These are phyloP conservation scores for Haberlea rhodopensis DNA, from an alignment of 257 asterid species.

Conservation along the genomic window DNA sequence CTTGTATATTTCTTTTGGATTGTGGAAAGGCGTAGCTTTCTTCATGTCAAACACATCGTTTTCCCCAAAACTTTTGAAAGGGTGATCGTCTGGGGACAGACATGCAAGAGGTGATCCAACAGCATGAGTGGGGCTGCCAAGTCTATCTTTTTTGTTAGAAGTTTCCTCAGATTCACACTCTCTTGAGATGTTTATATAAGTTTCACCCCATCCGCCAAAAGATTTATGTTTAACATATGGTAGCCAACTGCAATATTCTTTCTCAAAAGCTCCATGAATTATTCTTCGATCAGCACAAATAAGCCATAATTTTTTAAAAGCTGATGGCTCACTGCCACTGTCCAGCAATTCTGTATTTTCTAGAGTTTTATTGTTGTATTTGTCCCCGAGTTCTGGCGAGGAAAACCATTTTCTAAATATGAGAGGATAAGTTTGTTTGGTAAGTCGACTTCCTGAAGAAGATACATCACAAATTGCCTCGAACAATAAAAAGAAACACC, in stretches of 20 bases:
- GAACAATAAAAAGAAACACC: conserved; percentile 61
- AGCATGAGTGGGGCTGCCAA: conserved; percentile 55
- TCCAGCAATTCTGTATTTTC: conserved; percentile 37
- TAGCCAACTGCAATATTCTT: conserved; percentile 52
- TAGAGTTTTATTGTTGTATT: conserved; percentile 26
- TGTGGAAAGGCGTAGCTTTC: conserved; percentile 62
- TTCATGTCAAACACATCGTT: conserved; percentile 41
- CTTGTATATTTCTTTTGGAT: conserved; percentile 67
- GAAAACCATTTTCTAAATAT: conserved; percentile 41
- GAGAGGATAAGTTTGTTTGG: conserved; percentile 31
- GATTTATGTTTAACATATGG: conserved; percentile 54
- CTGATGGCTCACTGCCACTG: conserved; percentile 32
- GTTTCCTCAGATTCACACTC: conserved; percentile 66
- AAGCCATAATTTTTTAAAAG: conserved; percentile 52
- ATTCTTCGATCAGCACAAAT: conserved; percentile 49
- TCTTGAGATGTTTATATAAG: conserved; percentile 55
- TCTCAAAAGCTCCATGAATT: conserved; percentile 48
- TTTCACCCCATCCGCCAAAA: conserved; percentile 62
- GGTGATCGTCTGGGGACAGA: conserved; percentile 79
- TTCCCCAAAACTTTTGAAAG: conserved; percentile 60
- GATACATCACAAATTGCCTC: conserved; percentile 56
- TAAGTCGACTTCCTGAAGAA: conserved; percentile 53
- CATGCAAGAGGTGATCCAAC: conserved; percentile 89
- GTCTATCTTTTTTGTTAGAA: conserved; percentile 59
- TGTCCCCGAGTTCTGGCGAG: conserved; percentile 35